Evolutionary conservation across 106 monocot species (phyloP), one percentile per base, ranked within the genome.

Genomic region (Apostasia shenzhenica): DNA sequence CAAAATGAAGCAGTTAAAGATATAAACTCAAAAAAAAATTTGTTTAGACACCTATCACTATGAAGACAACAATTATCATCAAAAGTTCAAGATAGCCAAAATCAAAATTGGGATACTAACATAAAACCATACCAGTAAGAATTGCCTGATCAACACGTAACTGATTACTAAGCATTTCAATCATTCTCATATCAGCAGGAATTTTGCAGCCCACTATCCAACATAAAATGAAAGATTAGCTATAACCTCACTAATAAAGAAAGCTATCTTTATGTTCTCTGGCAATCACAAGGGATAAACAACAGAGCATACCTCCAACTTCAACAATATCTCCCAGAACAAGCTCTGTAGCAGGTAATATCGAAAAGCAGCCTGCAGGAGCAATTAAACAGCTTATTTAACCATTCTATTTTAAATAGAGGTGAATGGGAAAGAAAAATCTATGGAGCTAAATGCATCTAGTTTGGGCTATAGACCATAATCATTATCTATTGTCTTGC

Each of bases 291-390:
- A 26, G 26, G 59, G 54, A 49, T 56, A 11, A 52, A 41, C 11
- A 26, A 26, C 48, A 2, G 45, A 50, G n/a, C 54, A 42, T 85
- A 93, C 99, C 99, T 82, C 83, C 89, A 77, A 99, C 87, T 85
- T 99, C 99, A 66, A 99, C 93, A 87, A 99, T 93, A 85, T 99
- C 99, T 53, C 99, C 99, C 73, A 93, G 99, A 44, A 99, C 93
- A 71, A 99, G 93, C 53, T 89, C 93, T 10, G 99, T 83, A 46
- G 99, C 99, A 70, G 99, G 92, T 63, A 99, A 53, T 79, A 99
- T 99, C 42, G 99, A 85, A 74, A 99, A 99, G 59, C 90, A 93
- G 65, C 99, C 99, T 99, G 76, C 55, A 86, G 70, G 65, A 46
- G 59, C 48, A 62, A 6, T 37, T 48, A 47, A 4, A 65, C 26